Evolutionary conservation across 1,139 yeast genomes (phyloP).

Genomic region (Geotrichum histeridarum): DNA sequence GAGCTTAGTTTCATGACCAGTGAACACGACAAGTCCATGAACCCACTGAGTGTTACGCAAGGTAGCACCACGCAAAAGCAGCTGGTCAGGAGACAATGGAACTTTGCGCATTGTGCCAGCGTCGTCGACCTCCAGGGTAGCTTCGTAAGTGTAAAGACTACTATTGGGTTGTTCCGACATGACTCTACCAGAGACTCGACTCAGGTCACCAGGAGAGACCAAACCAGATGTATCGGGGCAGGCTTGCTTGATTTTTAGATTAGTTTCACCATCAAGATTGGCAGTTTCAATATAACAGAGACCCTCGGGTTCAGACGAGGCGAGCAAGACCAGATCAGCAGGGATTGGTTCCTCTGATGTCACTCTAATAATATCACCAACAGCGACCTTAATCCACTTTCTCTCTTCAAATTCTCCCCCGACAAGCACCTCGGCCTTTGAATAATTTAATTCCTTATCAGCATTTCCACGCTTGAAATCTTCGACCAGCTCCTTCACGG

Average conservation of each 20-base stretch:
- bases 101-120: constrained; percentile 44
- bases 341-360: constrained; percentile 89
- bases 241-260: constrained; percentile 89
- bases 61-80: constrained; percentile 91
- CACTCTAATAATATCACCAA: constrained; percentile 86
- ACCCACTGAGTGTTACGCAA: constrained; percentile 93
- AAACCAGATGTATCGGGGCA: constrained; percentile 68
- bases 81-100: constrained; percentile 84
- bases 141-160: constrained; percentile 91
- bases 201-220: constrained; percentile 62
- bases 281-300: constrained; percentile 96
- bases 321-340: constrained; percentile 77
- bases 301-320: constrained; percentile 97
- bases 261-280: constrained; percentile 95
- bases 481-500: constrained; percentile 84
- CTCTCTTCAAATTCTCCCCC: constrained; percentile 59
- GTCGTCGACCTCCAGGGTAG: constrained; percentile 57
- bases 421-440: constrained; percentile 67
- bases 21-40: constrained; percentile 86
- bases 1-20: constrained; percentile 96
- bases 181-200: constrained; percentile 51
- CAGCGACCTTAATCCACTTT: constrained; percentile 83
- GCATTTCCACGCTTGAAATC: constrained; percentile 86
- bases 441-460: constrained; percentile 81
- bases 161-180: constrained; percentile 91